A percentile compares a stretch with the other conserved stretches of the same genome.
Conservation (phyloP, 83 land plant species). For the Larix sibirica region DNA sequence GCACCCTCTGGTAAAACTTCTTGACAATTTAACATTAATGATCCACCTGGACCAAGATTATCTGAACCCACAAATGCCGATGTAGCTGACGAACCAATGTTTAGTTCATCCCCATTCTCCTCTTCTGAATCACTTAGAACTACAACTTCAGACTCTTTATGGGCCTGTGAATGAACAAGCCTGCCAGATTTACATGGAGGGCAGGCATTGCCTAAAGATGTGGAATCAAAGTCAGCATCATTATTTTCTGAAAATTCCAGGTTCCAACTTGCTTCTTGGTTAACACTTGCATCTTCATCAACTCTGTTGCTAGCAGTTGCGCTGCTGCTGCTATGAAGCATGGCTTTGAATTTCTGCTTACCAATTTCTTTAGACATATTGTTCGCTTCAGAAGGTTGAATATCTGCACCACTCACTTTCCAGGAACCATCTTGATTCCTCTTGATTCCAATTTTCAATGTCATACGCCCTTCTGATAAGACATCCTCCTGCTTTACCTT, state of each 20-base stretch:
- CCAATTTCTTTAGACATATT: constrained; percentile 17
- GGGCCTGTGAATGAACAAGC: constrained; percentile 21
- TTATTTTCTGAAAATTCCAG: constrained; percentile 42
- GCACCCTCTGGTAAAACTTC: background rate
- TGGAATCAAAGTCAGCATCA: constrained; percentile 65
- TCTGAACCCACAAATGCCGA: constrained; percentile 17
- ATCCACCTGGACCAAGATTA: constrained; percentile 12
- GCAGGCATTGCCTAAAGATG: constrained; percentile 34
- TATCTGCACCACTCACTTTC: constrained; percentile 66
- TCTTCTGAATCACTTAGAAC: constrained; percentile 95
- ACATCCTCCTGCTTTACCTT: constrained; percentile 58
- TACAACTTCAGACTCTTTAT: constrained; percentile 55
- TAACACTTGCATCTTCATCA: constrained; percentile 89
- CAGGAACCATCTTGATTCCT: constrained; percentile 77
- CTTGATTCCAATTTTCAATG: constrained; percentile 72
- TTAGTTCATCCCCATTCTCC: constrained; percentile 37
- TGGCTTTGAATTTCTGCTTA: constrained; percentile 23
- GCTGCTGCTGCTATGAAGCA: constrained; percentile 64
- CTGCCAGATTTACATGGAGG: constrained; percentile 25
- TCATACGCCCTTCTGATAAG: constrained; percentile 44
- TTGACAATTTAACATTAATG: background rate
- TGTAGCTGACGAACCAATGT: constrained; percentile 31
- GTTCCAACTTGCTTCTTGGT: constrained; percentile 65
- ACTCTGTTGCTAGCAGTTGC: constrained; percentile 79
- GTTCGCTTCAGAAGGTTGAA: constrained; percentile 23